Percentiles rank a stretch among this genome's conserved stretches.
phyloP scores from a whole-genome alignment of 2,329 filamentous ascomycete genomes.

The Nigrospora oryzae region DNA sequence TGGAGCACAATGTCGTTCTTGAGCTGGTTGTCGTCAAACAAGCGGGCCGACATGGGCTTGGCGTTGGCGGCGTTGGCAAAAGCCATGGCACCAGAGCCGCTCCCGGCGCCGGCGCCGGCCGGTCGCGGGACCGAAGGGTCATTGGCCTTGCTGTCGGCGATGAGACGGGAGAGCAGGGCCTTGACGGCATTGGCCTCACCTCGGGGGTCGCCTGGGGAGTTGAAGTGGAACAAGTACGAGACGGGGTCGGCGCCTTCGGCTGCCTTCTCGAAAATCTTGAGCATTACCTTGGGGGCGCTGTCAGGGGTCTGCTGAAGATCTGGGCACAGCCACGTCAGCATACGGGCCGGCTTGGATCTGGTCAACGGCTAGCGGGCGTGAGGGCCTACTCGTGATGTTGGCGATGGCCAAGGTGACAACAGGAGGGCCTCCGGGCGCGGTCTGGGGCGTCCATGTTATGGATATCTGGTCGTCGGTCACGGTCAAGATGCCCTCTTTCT shows the following conservation, averaged over 20 bases:
- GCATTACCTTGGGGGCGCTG: slow-evolving; percentile 79
- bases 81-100: slow-evolving; percentile 62
- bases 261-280: slow-evolving; percentile 78
- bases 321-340: slow-evolving; percentile 25
- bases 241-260: slow-evolving; percentile 50
- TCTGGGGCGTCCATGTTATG: slow-evolving; percentile 73
- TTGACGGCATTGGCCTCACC: slow-evolving; percentile 80
- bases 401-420: slow-evolving; percentile 61
- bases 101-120: slow-evolving; percentile 25
- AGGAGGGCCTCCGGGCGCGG: slow-evolving; percentile 50
- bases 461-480: slow-evolving; percentile 65
- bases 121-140: slow-evolving; percentile 44
- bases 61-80: slow-evolving; percentile 63
- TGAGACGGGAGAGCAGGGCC: slow-evolving; percentile 68
- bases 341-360: no score
- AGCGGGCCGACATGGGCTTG: slow-evolving; percentile 47
- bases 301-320: slow-evolving; percentile 94
- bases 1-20: slow-evolving; percentile 76
- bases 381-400: slow-evolving; percentile 69
- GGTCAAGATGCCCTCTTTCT: slow-evolving; percentile 81
- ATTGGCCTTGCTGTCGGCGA: slow-evolving; percentile 57
- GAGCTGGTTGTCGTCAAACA: slow-evolving; percentile 75
- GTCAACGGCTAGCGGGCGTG: background rate
- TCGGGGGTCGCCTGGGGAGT: slow-evolving; percentile 65
- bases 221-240: slow-evolving; percentile 84